phyloP scores from a whole-genome alignment of 2,329 filamentous ascomycete species.

The Diaporthe ampelina region DNA sequence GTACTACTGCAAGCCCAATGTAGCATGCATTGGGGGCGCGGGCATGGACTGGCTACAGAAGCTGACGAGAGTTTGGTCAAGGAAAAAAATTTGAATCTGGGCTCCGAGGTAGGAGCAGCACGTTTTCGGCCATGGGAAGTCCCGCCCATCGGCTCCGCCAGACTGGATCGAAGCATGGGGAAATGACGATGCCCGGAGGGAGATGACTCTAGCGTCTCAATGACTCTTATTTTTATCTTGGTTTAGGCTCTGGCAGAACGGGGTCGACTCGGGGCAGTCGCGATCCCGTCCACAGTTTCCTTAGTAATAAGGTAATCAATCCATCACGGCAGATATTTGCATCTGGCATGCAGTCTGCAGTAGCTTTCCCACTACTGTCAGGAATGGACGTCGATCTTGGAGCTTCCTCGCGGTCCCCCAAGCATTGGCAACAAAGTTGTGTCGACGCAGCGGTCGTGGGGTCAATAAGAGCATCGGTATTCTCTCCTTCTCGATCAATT shows the following conservation, averaged over 20 bases:
- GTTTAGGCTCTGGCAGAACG: neutral
- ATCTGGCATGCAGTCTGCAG: slow-evolving; percentile 8
- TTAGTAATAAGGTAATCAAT: neutral
- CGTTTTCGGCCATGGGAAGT: slow-evolving; percentile 18
- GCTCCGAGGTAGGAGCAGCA: slow-evolving; percentile 30
- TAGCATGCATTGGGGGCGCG: neutral
- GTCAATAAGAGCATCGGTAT: slow-evolving; percentile 20
- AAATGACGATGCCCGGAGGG: slow-evolving; percentile 31
- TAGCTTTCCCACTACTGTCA: neutral
- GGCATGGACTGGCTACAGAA: neutral
- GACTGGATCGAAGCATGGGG: slow-evolving; percentile 33
- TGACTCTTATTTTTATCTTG: slow-evolving; percentile 22
- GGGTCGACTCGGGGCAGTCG: neutral
- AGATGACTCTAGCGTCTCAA: slow-evolving; percentile 29
- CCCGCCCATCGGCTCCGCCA: slow-evolving; percentile 32
- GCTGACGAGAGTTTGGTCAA: neutral
- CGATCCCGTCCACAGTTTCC: no score
- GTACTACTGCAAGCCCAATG: slow-evolving; percentile 26
- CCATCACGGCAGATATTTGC: neutral
- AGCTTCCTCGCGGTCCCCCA: neutral
- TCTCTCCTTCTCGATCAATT: slow-evolving; percentile 1
- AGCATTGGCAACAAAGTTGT: neutral
- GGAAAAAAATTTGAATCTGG: slow-evolving; percentile 19
- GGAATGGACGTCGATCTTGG: slow-evolving; percentile 18
- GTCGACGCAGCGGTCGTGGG: slow-evolving; percentile 3